Base-by-base conservation (phyloP, 192 early-diverging fungal genomes). In the Coemansia sp. region DNA sequence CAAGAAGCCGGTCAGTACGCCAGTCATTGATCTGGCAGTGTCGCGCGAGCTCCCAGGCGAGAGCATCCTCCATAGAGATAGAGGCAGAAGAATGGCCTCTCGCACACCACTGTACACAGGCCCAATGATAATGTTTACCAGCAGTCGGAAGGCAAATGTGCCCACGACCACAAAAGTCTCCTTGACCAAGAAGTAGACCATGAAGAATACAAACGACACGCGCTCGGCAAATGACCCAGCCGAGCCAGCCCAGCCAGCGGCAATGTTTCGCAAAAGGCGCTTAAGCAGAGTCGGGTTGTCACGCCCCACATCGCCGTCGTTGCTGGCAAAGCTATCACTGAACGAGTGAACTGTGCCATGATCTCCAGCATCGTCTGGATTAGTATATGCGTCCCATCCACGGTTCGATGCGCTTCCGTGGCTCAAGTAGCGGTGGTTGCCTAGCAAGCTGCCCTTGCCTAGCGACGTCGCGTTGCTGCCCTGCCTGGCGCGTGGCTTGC, bases 121-220 rank as follows among this genome's bases (percentile, higher is more conserved):
- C 14, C 65, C 56, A 22, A 74, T 32, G 15, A 75, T 37, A 57
- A 74, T n/a, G 27, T 57, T 54, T 10, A 67, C 56, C 2, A 59
- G 53, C 42, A 76, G 54, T 0, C 60, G 62, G 21, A 34, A 53
- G 29, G 65, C 37, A 55, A 65, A 68, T 43, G 62, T 29, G 36
- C 58, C 64, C 24, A 75, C 39, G 34, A 70, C 48, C 1, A 62
- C 22, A 12, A 54, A 57, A 14, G 62, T 52, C 54, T 80, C 77
- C 63, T 80, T 80, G 65, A 74, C 27, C 43, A 75, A n/a, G 48
- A 75, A 80, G 65, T 74, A 80, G 43, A 68, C n/a, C 48, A 74
- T 71, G 33, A 80, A 67, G 34, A 80, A 74, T 10, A 70, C 58
- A 55, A 80, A 80, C 15, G 72, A 71, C 53, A 68, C 44, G 29